Percentiles rank a stretch among this genome's conserved stretches.
Evolutionary conservation across 331 rosid genomes (phyloP).

Genomic region (Quercus tomentella): DNA sequence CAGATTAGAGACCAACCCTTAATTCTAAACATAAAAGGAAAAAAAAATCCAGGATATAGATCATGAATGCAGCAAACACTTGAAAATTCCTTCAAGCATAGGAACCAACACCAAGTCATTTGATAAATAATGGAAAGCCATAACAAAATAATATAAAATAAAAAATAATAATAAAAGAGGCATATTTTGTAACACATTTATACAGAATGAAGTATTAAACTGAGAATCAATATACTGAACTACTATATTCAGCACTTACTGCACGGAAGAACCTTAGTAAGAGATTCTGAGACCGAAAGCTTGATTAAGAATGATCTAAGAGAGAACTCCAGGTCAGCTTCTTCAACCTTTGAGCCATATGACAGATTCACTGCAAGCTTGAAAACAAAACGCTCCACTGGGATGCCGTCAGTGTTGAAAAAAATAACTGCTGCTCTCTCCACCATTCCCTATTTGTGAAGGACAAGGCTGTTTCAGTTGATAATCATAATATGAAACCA

Average conservation of each 20-base stretch:
- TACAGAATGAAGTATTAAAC: not conserved
- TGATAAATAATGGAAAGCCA: not conserved
- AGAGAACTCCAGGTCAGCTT: conserved; percentile 66
- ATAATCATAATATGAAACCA: not conserved
- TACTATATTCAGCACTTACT: conserved; percentile 29
- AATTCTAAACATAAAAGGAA: not conserved
- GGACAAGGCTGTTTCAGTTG: not conserved
- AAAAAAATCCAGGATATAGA: conserved; percentile 13
- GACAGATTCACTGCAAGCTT: conserved; percentile 60
- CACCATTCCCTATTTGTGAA: conserved; percentile 52
- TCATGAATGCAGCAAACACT: conserved; percentile 2
- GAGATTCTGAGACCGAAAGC: conserved; percentile 63
- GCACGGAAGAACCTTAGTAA: conserved; percentile 58
- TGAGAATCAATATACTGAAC: not conserved
- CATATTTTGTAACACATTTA: not conserved
- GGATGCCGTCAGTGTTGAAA: conserved; percentile 42
- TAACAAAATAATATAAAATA: not conserved
- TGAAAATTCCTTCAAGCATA: not conserved
- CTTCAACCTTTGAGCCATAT: conserved; percentile 52
- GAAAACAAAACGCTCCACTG: conserved; percentile 71
- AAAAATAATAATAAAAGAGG: not conserved
- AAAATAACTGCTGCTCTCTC: conserved; percentile 74
- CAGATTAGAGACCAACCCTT: conserved; percentile 1
- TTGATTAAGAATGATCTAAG: conserved; percentile 73
- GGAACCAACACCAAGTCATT: not conserved